Base-by-base conservation (phyloP, 1,284 basidiomycete genomes). In the Veloboletus limbatus region DNA sequence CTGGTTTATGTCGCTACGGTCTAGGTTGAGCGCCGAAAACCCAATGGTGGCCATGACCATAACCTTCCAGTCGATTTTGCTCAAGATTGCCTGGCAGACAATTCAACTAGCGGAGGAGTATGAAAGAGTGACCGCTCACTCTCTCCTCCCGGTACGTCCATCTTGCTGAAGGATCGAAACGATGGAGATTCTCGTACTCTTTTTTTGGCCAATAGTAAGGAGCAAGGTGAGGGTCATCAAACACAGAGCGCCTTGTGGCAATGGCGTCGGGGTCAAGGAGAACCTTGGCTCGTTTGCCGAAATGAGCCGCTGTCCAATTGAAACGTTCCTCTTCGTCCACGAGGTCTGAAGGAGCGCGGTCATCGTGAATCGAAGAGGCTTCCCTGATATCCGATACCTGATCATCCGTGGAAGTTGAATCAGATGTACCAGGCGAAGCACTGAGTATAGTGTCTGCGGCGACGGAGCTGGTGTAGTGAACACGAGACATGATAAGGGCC, bases 141-240 rank as follows among this genome's bases (percentile, higher is more conserved):
- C 44, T 70, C 63, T 88, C 85, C 57, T 90, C 85, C 25, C 75
- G 60, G 59, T 74, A 75, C 2, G 83, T 87, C 86, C 87, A 89
- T 4, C 85, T 73, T 21, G 80, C 81, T 11, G 70, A 62, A 0
- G 79, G 76, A 56, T 88, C 80, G 54, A 88, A 86, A 6, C 81
- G 71, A 56, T 85, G 81, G 1, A 71, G 49, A 54, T 82, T 85
- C 63, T 87, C 84, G 52, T 82, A 85, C 2, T 71, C 58, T 6
- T 51, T 43, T 43, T 74, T 77, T 2, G 83, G 81, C 66, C 74
- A 75, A 54, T 82, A 84, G 47, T 75, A 68, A 34, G 74, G 58
- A 2, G 71, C 69, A 8, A 78, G 68, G 31, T 62, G 53, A 2
- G 79, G 75, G 53, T 85, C 79, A 51, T 83, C 81, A 54, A 70